Conservation (phyloP, 495 filamentous ascomycete genomes). For the Letharia columbiana region DNA sequence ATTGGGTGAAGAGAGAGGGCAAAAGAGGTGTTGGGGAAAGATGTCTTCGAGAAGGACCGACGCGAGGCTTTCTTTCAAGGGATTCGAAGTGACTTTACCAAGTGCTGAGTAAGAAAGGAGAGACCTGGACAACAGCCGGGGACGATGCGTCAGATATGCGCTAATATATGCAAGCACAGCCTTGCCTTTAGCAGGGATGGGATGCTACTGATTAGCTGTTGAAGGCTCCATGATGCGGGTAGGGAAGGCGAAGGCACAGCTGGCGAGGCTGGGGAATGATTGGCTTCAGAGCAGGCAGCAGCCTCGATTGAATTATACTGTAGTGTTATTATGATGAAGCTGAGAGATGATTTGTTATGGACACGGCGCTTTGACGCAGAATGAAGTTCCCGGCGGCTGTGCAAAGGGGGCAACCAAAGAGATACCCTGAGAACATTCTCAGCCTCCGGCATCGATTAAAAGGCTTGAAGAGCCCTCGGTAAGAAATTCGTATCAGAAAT, state of each 20-base stretch:
- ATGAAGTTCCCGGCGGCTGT: neutral
- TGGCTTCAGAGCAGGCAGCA: constrained; percentile 1
- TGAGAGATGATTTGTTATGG: neutral
- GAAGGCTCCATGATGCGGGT: neutral
- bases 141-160: neutral
- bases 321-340: neutral
- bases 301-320: neutral
- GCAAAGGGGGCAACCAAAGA: neutral
- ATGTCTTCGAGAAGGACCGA: neutral
- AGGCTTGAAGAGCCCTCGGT: neutral
- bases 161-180: neutral
- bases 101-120: neutral
- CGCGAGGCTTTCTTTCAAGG: neutral
- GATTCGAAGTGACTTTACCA: neutral
- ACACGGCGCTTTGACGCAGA: neutral
- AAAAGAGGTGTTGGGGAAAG: neutral
- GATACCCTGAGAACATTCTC: neutral
- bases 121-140: neutral
- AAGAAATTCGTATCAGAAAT: neutral
- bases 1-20: neutral
- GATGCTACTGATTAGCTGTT: neutral
- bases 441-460: neutral
- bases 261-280: neutral
- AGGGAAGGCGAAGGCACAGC: neutral
- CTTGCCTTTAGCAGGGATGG: neutral